A percentile compares a stretch with the other conserved stretches of the same genome.
Evolutionary conservation across 1,139 yeast genomes (phyloP).

Genomic region (Yamadazyma oceani): DNA sequence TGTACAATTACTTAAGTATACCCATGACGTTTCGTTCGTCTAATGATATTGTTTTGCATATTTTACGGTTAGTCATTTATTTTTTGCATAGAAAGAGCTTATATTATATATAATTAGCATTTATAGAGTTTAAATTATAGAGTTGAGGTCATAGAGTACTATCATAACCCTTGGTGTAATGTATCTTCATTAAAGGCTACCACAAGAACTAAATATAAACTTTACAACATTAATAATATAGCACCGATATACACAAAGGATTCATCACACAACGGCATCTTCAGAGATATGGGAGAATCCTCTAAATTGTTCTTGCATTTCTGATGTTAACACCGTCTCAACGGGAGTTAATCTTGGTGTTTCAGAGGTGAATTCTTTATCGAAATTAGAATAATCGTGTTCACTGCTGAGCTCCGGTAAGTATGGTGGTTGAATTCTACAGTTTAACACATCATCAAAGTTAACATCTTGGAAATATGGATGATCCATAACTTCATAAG

Average conservation of each 20-base stretch:
- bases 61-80: too few species aligned
- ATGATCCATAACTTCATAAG: constrained; percentile 91
- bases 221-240: too few species aligned
- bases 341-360: constrained; percentile 96
- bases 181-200: too few species aligned
- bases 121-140: constrained; percentile 3
- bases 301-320: constrained; percentile 94
- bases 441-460: constrained; percentile 78
- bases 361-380: constrained; percentile 91
- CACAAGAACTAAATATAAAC: too few species aligned
- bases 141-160: neutral
- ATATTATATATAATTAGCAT: constrained; percentile 1
- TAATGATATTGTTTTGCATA: neutral
- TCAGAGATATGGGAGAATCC: constrained; percentile 92
- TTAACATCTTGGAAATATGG: constrained; percentile 88
- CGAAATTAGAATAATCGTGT: constrained; percentile 91
- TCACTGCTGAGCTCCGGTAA: constrained; percentile 80
- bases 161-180: too few species aligned
- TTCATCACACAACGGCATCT: constrained; percentile 48
- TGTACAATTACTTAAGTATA: constrained; percentile 15
- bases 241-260: too few species aligned
- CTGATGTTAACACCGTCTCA: constrained; percentile 79
- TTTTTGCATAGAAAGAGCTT: too few species aligned
- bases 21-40: too few species aligned
- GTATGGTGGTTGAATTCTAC: constrained; percentile 82